Evolutionary conservation across 2,329 filamentous ascomycete genomes (phyloP), one percentile per base, ranked within the genome.

Genomic region (Blastomyces percursus): DNA sequence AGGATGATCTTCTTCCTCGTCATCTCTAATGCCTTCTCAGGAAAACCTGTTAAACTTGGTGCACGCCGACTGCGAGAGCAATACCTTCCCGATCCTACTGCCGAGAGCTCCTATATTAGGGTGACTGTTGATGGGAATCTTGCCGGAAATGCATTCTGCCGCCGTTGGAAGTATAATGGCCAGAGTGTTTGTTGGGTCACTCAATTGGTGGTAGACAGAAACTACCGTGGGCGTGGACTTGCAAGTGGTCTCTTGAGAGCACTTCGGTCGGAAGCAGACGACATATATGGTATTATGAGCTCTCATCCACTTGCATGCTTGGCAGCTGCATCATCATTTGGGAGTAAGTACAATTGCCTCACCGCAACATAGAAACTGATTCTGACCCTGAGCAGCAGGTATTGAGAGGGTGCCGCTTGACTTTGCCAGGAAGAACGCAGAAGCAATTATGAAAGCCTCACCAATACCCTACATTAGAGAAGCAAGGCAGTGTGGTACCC

Each of bases 181-280:
- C 70, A 66, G 63, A 67, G 54, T 58, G 64, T 78, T 24, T 77
- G 73, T 66, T 78, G 75, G 75, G 66, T 78, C 62, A 77, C 76
- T 61, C 75, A 79, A 66, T 68, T 79, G 54, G 74, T 78, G n/a
- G 73, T 78, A 19, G 64, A 72, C 62, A 66, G 54, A 35, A 66
- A 71, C 48, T 75, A 73, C 64, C 72, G 76, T 56, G 70, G 73
- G 62, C 73, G 69, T 66, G 70, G 73, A 24, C 70, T 79, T 61
- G 75, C 74, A 4, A 30, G 27, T 4, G 27, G 2, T 4, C 27
- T 30, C 2, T 30, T 30, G 27, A 30, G 27, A 30, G 2, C 4
- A 4, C 2, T 30, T 30, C 27, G 27, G 2, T 30, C 4, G 27
- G 27, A 30, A 2, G 4, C 27, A 4, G 27, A 30, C 4, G 27